Evolutionary conservation across 139 green algal genomes (phyloP), one percentile per base, ranked within the genome.

Genomic region (Ostreobium quekettii): DNA sequence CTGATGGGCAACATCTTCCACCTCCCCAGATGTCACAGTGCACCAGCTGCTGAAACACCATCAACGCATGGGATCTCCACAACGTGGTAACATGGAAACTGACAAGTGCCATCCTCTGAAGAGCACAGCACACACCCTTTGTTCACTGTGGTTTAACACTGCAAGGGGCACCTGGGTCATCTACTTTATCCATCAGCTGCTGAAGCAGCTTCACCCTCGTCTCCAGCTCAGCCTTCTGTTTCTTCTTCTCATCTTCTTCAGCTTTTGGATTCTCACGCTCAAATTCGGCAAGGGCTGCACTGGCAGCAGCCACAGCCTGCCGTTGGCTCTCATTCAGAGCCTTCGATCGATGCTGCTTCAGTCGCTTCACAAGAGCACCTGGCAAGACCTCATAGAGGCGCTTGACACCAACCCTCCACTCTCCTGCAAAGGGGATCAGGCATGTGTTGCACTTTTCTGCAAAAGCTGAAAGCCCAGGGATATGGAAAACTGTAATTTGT

Each of bases 321-420:
- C 84, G 67, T 70, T 95, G 90, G 48, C 73, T 49, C 71, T 89
- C 79, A 1, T 87, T 76, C 70, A 84, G 93, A 6, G 53, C 57
- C 72, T 85, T 87, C 30, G 72, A 69, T 15, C 87, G 70, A 64
- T 90, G 82, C 28, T 78, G 62, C 77, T 84, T 76, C 32, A 79
- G 59, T 3, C 49, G 49, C 5, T 66, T 56, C 47, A 74, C 67
- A 19, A 95, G 76, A 0, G 70, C 66, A 1, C 60, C 66, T 1
- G 87, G 80, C 53, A 93, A 83, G 2, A 97, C 71, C 35, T 90
- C 77, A 69, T 84, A 95, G 2, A 85, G 64, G 1, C 76, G 76
- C 70, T 86, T 89, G 49, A 53, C 65, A 32, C 91, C 91, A 8
- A 97, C 87, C 1, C 71, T 85, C 91, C 91, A 97, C 39, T 92